Evolutionary conservation across 2,329 filamentous ascomycete genomes (phyloP), one percentile per base, ranked within the genome.

Genomic region (Karstenula rhodostoma): DNA sequence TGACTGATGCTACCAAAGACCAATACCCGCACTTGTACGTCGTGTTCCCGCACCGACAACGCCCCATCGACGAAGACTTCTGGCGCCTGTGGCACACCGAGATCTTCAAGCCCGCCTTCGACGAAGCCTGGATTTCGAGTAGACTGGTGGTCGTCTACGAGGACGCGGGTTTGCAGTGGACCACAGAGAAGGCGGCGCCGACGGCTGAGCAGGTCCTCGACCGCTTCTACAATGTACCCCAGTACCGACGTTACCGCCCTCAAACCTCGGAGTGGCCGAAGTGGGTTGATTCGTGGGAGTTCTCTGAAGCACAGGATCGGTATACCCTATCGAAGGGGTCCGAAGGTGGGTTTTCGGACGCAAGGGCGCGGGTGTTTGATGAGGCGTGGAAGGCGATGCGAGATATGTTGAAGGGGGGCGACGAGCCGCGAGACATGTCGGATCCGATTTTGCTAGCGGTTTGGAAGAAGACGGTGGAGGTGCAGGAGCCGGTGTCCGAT

Each of bases 51-150:
- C 47, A 67, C 19, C 46, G 55, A 1, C 19, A n/a, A 8, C 55
- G 42, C n/a, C 33, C 19, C 33, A 9, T 56, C 27, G 29, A 61
- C 29, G 59, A 42, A 12, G 19, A 13, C 1, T 68, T 72, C 56
- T 56, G 69, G 25, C 44, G 47, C 8, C 53, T 61, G 22, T 71
- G 67, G 67, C 67, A 70, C 56, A 61, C 69, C 9, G 52, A 67
- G 0, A 61, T 72, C 4, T 51, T 72, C 17, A 63, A 59, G 22
- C 68, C 68, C 1, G 65, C 67, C 1, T 70, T 70, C 51, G 59
- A 70, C 32, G 32, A 33, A 17, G 65, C 69, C 3, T 72, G 65
- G 68, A 47, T 50, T 9, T 50, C 64, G 19, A 62, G 59, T 4
- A 48, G 56, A 4, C 55, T 67, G 4, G 56, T 61, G 1, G 2